Evolutionary conservation across 768 basidiomycete species (phyloP), one percentile per base, ranked within the genome.

Genomic region (Lenzites betulinus): DNA sequence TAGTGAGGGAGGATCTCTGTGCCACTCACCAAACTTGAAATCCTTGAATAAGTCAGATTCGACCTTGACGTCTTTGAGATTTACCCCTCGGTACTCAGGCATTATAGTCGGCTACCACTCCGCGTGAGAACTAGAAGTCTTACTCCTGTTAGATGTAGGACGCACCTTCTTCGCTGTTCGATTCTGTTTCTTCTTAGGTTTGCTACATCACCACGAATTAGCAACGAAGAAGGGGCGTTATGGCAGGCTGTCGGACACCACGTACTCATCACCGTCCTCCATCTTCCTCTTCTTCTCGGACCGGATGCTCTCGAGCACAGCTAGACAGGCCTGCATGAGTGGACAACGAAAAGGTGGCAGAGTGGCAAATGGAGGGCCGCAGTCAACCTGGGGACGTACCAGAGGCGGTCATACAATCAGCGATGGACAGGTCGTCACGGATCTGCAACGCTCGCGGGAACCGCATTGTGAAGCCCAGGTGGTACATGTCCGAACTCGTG

Each of bases 401-500:
- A 47, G 85, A 79, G 1, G 86, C 86, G 11, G 83, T 78, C 82
- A 89, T 81, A 70, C 90, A 92, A 67, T 93, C 92, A 1, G 81
- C 82, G 42, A 85, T 76, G 35, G 71, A 81, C 20, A 92, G 78
- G 67, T 97, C 94, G 51, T 92, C 90, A 23, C 93, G 84, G 60
- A 95, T 93, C 2, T 74, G 70, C 47, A 93, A 67, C 16, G 92
- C 93, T 58, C 95, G 84, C 46, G 97, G 96, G 70, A 99, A 99
- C 22, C 97, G 88, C 86, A 99, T 89, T 0, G 96, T 98, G 63
- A 88, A 85, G 4, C 88, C 90, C 64, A 94, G 72, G 53, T 90
- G 89, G 35, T 23, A 58, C 71, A 41, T 59, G 89, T 93, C 89
- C 44, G 92, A 82, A 11, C 81, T 75, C 2, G 86, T 86, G 53